A percentile compares a stretch with the other conserved stretches of the same genome.
Conservation (phyloP, 164 flowering plant genomes). For the Magnolia kwangsiensis region DNA sequence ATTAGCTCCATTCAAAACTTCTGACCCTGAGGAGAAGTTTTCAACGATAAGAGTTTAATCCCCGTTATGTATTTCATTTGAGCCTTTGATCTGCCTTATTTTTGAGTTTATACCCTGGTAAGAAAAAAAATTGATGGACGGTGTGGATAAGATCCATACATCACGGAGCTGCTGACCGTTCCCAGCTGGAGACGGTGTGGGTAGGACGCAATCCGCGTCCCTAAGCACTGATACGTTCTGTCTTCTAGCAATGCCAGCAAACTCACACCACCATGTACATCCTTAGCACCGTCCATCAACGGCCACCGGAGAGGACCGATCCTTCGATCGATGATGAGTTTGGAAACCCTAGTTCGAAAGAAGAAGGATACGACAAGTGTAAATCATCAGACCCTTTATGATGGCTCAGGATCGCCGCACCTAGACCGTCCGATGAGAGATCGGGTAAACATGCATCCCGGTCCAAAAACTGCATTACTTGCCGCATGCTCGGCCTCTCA, state of each 20-base stretch:
- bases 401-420: background rate
- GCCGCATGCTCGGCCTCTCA: conserved; percentile 8
- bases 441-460: conserved; percentile 1
- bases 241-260: background rate
- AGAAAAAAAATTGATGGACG: too few species aligned
- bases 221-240: too few species aligned
- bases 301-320: conserved; percentile 4
- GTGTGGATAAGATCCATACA: too few species aligned
- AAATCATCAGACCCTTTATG: background rate
- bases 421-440: background rate
- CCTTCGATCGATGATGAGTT: background rate
- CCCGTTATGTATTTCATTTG: too few species aligned
- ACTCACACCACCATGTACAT: background rate
- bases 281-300: background rate
- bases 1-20: too few species aligned
- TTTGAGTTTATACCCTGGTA: too few species aligned
- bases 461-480: conserved; percentile 7
- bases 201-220: too few species aligned
- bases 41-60: too few species aligned
- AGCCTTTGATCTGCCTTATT: too few species aligned
- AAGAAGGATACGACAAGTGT: background rate
- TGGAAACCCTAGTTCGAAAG: background rate
- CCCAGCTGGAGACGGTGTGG: too few species aligned
- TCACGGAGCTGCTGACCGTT: too few species aligned
- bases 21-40: too few species aligned